phyloP scores from a whole-genome alignment of 495 filamentous ascomycete genomes.

The Chaetomidium leptoderma region DNA sequence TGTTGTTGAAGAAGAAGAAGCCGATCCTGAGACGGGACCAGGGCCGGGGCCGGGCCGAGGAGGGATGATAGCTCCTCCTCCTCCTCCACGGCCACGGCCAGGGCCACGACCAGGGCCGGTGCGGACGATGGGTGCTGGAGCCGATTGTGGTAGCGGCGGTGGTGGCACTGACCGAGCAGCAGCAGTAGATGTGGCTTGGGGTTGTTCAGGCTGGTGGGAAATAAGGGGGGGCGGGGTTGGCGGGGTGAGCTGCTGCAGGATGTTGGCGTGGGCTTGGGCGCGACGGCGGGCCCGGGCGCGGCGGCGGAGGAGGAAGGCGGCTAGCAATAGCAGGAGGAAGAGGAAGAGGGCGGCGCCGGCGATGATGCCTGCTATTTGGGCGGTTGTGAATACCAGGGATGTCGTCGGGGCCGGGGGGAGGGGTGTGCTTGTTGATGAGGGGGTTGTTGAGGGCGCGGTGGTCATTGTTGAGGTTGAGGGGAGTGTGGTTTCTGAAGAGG shows the following conservation, averaged over 20 bases:
- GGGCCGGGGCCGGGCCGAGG: not conserved
- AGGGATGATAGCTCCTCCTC: not conserved
- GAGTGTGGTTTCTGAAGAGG: constrained; percentile 1
- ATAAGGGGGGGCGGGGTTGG: constrained; percentile 1
- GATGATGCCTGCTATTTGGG: constrained; percentile 26
- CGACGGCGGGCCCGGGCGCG: constrained; percentile 17
- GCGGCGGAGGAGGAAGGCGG: constrained; percentile 29
- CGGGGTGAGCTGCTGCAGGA: constrained; percentile 21
- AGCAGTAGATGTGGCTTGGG: no score
- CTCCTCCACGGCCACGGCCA: not conserved
- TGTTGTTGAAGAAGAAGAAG: not conserved
- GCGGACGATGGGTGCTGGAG: constrained; percentile 1
- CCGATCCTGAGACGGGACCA: not conserved
- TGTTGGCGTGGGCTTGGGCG: constrained; percentile 13
- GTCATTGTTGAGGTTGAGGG: constrained; percentile 3
- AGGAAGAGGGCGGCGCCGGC: constrained; percentile 20
- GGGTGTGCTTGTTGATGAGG: not conserved
- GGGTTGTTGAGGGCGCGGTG: not conserved
- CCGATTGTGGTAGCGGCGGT: not conserved
- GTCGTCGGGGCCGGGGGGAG: not conserved
- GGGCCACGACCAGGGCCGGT: constrained; percentile 1
- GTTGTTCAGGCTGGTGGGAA: no score
- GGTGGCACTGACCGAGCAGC: no score
- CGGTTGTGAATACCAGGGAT: constrained; percentile 9
- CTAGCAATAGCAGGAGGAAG: constrained; percentile 22